Evolutionary conservation across 768 basidiomycete species (phyloP).

Genomic region (Termitomyces sp.): DNA sequence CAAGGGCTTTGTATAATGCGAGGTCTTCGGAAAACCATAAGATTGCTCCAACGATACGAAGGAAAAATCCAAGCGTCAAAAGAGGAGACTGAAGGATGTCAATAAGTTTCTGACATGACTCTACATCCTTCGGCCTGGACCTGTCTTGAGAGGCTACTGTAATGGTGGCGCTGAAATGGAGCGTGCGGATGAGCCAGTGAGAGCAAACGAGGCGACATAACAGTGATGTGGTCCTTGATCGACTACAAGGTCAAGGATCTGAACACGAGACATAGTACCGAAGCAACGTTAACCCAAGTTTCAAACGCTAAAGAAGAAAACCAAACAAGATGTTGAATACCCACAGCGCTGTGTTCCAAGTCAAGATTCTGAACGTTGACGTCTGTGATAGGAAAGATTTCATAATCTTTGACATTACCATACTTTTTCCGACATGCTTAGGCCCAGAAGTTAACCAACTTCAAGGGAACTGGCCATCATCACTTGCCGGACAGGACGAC

Average conservation of each 20-base stretch:
- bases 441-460: too few species aligned
- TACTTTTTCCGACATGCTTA: too few species aligned
- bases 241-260: background rate
- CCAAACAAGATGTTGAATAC: too few species aligned
- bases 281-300: background rate
- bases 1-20: background rate
- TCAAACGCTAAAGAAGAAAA: too few species aligned
- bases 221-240: background rate
- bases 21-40: background rate
- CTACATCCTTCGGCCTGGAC: too few species aligned
- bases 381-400: background rate
- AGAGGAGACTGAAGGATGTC: background rate
- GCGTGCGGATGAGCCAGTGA: background rate
- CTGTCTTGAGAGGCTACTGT: background rate
- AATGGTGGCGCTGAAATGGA: background rate
- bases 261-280: background rate
- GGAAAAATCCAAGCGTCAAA: background rate
- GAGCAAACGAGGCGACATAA: background rate
- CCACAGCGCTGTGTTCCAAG: too few species aligned
- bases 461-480: too few species aligned
- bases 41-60: background rate
- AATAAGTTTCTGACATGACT: background rate
- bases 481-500: too few species aligned
- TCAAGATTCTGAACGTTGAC: background rate
- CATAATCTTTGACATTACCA: too few species aligned